phyloP scores from a whole-genome alignment of 768 basidiomycete species.

The Kwoniella dejecticola region DNA sequence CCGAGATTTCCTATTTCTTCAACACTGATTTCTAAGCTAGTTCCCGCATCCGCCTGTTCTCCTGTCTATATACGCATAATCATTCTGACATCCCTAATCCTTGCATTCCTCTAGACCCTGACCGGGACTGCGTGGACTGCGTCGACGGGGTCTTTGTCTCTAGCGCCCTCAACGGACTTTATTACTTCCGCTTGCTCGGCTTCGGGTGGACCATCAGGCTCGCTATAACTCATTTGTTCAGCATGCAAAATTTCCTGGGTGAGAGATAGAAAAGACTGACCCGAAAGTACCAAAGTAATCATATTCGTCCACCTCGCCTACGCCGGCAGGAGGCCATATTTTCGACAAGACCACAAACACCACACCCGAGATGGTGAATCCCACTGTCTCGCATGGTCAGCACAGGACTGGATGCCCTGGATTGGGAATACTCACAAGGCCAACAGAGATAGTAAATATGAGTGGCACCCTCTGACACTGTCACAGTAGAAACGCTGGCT shows the following conservation, averaged over 20 bases:
- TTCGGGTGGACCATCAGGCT: background rate
- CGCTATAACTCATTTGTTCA: background rate
- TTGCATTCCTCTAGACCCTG: background rate
- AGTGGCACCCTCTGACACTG: slow-evolving; percentile 12
- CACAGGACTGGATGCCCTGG: background rate
- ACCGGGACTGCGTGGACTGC: background rate
- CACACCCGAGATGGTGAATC: slow-evolving; percentile 33
- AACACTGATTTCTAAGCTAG: too few species aligned
- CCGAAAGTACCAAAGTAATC: slow-evolving; percentile 47
- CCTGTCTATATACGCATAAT: too few species aligned
- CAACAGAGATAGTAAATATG: slow-evolving; percentile 27
- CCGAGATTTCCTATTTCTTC: too few species aligned
- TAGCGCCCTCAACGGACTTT: background rate
- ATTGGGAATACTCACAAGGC: slow-evolving; percentile 18
- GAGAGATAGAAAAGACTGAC: too few species aligned
- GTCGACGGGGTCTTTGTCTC: background rate
- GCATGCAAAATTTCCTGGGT: too few species aligned
- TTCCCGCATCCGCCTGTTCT: too few species aligned
- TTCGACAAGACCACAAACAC: slow-evolving; percentile 33
- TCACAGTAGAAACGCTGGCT: slow-evolving; percentile 21
- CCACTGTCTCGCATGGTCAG: slow-evolving; percentile 7
- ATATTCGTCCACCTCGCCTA: slow-evolving; percentile 37
- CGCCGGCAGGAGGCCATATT: slow-evolving; percentile 28
- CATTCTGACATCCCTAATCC: too few species aligned
- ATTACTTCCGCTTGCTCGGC: background rate